Evolutionary conservation across 257 asterid genomes (phyloP).

Genomic region (Solanum medicagineum): DNA sequence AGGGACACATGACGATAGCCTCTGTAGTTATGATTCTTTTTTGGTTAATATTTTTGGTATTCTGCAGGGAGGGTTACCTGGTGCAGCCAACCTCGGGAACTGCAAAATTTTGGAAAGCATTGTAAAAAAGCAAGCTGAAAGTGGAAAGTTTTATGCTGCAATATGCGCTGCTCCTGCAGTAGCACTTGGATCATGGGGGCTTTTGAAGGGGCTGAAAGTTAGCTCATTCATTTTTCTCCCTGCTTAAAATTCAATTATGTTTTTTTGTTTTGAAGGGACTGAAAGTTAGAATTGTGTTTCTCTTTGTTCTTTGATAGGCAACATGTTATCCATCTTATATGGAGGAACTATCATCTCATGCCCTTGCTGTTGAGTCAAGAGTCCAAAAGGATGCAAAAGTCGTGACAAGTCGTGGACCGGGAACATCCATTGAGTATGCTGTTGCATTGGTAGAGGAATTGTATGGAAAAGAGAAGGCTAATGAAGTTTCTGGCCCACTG

Average conservation of each 20-base stretch:
- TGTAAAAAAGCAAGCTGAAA: slow-evolving; percentile 61
- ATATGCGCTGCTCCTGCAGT: slow-evolving; percentile 97
- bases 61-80: slow-evolving; percentile 84
- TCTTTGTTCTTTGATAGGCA: slow-evolving; percentile 36
- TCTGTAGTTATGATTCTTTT: background rate
- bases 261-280: background rate
- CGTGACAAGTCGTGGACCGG: slow-evolving; percentile 95
- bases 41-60: background rate
- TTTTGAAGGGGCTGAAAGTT: slow-evolving; percentile 76
- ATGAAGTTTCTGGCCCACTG: slow-evolving; percentile 76
- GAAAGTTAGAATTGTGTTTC: background rate
- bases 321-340: slow-evolving; percentile 87
- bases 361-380: slow-evolving; percentile 66
- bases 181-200: slow-evolving; percentile 89
- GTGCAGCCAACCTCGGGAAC: slow-evolving; percentile 67
- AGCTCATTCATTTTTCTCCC: background rate
- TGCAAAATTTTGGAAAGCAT: slow-evolving; percentile 65
- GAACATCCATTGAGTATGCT: slow-evolving; percentile 79
- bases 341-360: slow-evolving; percentile 62
- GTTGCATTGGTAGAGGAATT: slow-evolving; percentile 70
- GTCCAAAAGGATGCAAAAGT: slow-evolving; percentile 79
- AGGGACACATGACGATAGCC: background rate
- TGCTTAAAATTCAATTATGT: background rate
- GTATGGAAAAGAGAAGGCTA: slow-evolving; percentile 74
- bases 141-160: slow-evolving; percentile 61